Base-by-base conservation (phyloP, 371 early-diverging fungal genomes). In the Smittium mucronatum region DNA sequence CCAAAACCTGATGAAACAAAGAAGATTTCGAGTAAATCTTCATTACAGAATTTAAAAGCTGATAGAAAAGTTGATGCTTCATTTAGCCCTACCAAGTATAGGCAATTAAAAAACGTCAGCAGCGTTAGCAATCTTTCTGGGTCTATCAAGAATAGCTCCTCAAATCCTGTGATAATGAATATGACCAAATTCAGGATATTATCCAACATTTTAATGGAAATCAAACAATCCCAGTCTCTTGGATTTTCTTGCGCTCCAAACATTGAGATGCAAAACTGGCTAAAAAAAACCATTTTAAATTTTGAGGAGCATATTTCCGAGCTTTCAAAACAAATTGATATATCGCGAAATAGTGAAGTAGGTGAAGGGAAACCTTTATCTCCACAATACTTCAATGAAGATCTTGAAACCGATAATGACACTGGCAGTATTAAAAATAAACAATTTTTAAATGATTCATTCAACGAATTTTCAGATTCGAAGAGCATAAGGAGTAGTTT, bases 121-220 rank as follows among this genome's bases (percentile, higher is more conserved):
- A 34, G 30, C 28, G 58, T 15, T 63, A 34, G 65, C 68, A 64
- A 58, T 67, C 73, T 0, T 70, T 15, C 11, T 33, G 28, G 5
- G 34, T 65, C 34, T 15, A 34, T 33, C 65, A 36, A 65, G n/a
- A 34, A 32, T 2, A n/a, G 36, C 36, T 2, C n/a, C 30, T n/a
- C 29, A 5, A 11, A 34, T 5, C 79, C 79, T 72, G 72, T 75
- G 28, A 70, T 79, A 67, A 72, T 78, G 21, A 78, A 78, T 34
- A 78, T 78, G 77, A 75, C 77, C 73, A 78, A 78, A 73, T 79
- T 78, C 69, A 75, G 79, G 0, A 71, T 79, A 1, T 74, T 78
- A 33, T 74, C 79, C 1, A 67, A 75, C 2, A 78, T 78, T 75
- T 73, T 78, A 63, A 70, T 72, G 1, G 78, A 75, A 70, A 70